Evolutionary conservation across 2,329 filamentous ascomycete genomes (phyloP).

Genomic region (Keithomyces neogunnii): DNA sequence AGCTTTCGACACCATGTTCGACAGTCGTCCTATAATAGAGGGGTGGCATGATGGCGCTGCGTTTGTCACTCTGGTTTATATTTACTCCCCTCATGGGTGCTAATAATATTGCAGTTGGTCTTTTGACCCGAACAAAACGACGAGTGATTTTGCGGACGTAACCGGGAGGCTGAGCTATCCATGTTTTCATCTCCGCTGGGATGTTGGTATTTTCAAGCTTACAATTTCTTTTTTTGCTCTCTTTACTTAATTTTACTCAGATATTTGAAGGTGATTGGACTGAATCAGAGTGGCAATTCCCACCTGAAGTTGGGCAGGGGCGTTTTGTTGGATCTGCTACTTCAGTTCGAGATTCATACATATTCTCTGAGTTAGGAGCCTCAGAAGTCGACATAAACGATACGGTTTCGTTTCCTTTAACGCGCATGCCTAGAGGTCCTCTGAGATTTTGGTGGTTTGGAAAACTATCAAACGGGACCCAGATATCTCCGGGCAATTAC

Average conservation of each 20-base stretch:
- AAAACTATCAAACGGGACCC: conserved; percentile 31
- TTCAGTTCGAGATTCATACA: conserved; percentile 11
- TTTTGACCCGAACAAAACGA: conserved; percentile 19
- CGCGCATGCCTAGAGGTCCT: conserved; percentile 23
- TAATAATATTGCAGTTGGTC: conserved; percentile 19
- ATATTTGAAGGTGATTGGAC: conserved; percentile 31
- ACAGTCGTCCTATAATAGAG: conserved; percentile 14
- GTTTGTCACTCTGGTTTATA: neutral
- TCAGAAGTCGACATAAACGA: conserved; percentile 22
- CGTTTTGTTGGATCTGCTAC: conserved; percentile 36
- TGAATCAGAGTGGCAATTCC: conserved; percentile 33
- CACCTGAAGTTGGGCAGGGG: conserved; percentile 26
- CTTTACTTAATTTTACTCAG: conserved; percentile 10
- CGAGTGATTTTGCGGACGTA: conserved; percentile 22
- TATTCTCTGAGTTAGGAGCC: conserved; percentile 1
- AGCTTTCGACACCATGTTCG: conserved; percentile 29
- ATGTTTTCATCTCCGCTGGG: conserved; percentile 26
- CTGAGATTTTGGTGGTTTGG: conserved; percentile 33
- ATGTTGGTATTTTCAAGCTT: conserved; percentile 16
- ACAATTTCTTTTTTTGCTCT: neutral
- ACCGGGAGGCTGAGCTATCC: conserved; percentile 20
- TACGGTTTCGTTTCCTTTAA: conserved; percentile 28
- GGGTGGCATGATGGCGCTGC: conserved; percentile 10
- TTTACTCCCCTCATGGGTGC: neutral
- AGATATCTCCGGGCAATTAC: conserved; percentile 31